phyloP scores from a whole-genome alignment of 768 basidiomycete species.

The Boletus coccyginus region DNA sequence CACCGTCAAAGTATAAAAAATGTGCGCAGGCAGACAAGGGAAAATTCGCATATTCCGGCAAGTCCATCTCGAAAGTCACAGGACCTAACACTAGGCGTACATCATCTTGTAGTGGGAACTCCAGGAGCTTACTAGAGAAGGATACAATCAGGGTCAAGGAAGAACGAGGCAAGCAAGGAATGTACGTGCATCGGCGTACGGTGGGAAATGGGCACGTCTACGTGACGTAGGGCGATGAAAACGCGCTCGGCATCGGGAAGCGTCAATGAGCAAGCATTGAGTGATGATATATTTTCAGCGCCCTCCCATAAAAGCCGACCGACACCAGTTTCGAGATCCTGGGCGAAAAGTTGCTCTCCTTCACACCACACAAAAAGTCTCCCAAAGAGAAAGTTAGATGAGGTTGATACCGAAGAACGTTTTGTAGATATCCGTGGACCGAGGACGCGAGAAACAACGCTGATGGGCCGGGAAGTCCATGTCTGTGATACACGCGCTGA shows the following conservation, averaged over 20 bases:
- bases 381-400: constrained; percentile 25
- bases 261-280: constrained; percentile 17
- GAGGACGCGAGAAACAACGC: constrained; percentile 5
- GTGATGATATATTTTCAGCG: constrained; percentile 15
- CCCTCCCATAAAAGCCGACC: constrained; percentile 20
- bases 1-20: constrained; percentile 19
- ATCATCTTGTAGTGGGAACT: constrained; percentile 17
- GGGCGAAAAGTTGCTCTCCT: constrained; percentile 16
- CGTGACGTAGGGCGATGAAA: constrained; percentile 18
- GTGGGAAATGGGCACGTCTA: constrained; percentile 12
- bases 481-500: constrained; percentile 19
- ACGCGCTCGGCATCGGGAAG: constrained; percentile 17
- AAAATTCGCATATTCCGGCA: constrained; percentile 16
- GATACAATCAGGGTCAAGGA: constrained; percentile 2
- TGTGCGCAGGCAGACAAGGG: constrained; percentile 13
- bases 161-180: background rate
- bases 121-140: constrained; percentile 19
- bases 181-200: constrained; percentile 21
- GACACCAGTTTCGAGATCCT: constrained; percentile 20
- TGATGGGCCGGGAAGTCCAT: constrained; percentile 17
- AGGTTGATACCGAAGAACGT: constrained; percentile 12
- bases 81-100: constrained; percentile 12
- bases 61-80: constrained; percentile 13
- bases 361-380: constrained; percentile 24
- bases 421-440: constrained; percentile 16